Percentiles rank a stretch among this genome's conserved stretches.
These are phyloP conservation scores for Tulasnella sp. DNA, from an alignment of 768 basidiomycete species.

Conservation along the genomic window DNA sequence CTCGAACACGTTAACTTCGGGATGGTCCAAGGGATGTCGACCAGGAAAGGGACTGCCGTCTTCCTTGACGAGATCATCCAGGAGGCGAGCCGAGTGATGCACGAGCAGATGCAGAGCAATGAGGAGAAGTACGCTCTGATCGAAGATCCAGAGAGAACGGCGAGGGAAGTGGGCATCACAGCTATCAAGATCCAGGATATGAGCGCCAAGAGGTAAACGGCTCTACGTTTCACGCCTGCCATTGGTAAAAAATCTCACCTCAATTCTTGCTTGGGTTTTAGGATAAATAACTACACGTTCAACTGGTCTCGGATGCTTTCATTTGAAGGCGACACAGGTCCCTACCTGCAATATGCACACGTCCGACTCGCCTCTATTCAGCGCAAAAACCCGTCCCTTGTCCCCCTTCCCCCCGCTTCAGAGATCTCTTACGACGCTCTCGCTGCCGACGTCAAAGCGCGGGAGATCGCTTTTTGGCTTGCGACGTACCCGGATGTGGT, in stretches of 20 bases:
- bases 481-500: constrained; percentile 89
- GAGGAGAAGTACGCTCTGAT: constrained; percentile 84
- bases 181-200: constrained; percentile 98
- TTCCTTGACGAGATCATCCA: constrained; percentile 87
- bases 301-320: constrained; percentile 91
- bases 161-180: constrained; percentile 80
- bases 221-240: neutral
- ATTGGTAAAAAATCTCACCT: too few species aligned
- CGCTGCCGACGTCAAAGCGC: constrained; percentile 53
- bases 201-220: constrained; percentile 77
- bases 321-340: constrained; percentile 92
- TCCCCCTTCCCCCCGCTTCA: constrained; percentile 61
- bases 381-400: constrained; percentile 81
- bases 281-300: constrained; percentile 93
- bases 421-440: constrained; percentile 61
- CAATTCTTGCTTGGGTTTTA: too few species aligned
- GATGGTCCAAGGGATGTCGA: constrained; percentile 90
- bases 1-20: constrained; percentile 88
- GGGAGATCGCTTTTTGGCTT: constrained; percentile 79
- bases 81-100: constrained; percentile 83
- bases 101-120: constrained; percentile 92
- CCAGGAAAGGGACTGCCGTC: constrained; percentile 84
- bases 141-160: constrained; percentile 73
- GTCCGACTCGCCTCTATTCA: constrained; percentile 84
- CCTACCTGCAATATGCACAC: constrained; percentile 94